Conservation (phyloP, 306 rosid species). For the Myrica gale region DNA sequence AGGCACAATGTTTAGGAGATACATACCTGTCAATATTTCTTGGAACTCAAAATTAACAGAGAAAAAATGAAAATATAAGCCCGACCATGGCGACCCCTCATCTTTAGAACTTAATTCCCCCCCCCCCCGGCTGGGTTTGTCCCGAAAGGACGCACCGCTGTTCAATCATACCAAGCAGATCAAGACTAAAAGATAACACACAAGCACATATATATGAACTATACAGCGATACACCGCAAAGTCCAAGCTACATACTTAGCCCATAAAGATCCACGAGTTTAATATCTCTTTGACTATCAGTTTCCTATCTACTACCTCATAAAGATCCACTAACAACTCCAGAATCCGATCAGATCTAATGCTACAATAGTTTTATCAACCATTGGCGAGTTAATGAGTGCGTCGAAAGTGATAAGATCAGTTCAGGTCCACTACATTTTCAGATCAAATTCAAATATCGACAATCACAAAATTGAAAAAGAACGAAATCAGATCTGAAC, state of each 20-base stretch:
- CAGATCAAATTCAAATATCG: background rate
- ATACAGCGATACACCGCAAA: background rate
- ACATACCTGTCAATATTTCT: no score
- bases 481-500: slow-evolving; percentile 41
- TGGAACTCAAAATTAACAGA: no score
- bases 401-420: background rate
- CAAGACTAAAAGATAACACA: background rate
- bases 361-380: background rate
- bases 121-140: no score
- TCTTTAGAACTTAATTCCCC: no score
- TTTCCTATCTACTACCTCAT: background rate
- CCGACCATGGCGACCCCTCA: no score
- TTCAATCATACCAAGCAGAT: background rate
- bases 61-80: no score
- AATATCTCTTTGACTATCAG: background rate
- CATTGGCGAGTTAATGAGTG: no score
- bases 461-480: background rate
- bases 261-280: background rate
- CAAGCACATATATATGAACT: background rate
- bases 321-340: background rate
- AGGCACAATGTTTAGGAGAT: no score
- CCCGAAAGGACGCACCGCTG: background rate
- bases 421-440: slow-evolving; percentile 39
- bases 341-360: slow-evolving; percentile 5
- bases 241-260: background rate